Evolutionary conservation across 2,329 filamentous ascomycete genomes (phyloP), one percentile per base, ranked within the genome.

Genomic region (Niveomyces coronatus): DNA sequence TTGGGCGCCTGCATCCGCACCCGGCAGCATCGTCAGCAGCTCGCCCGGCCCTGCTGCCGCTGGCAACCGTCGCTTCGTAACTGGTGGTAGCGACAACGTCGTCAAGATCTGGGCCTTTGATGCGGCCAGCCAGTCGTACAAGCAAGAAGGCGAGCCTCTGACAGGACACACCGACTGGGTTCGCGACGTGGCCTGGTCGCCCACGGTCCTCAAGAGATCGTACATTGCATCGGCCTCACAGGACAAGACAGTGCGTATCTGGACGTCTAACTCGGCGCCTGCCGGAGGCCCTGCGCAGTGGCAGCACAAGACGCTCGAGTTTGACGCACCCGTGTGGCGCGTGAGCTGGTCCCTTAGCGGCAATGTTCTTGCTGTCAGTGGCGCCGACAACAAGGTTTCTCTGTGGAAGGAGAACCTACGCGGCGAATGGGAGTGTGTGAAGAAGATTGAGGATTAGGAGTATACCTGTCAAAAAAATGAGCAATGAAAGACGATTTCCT

Each of bases 351-450:
- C 87, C 52, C 69, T 96, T 56, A 94, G 86, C 60, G 91, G 91
- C 37, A 98, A 98, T 58, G 88, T 96, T 15, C 70, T 98, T 51
- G 91, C 91, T 9, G 86, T 95, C 45, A 91, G 84, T 56, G 86
- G 86, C 27, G 85, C 83, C 18, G 89, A 98, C 64, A 98, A 98
- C 70, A 88, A 93, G 66, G 88, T 98, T 40, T 93, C 82, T 38
- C 63, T 98, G 60, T 98, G 89, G 89, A 98, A 96, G 74, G 91
- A 98, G 74, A 94, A 94, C 58, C 68, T 98, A 51, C 84, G 83
- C 58, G 91, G 91, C 39, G 85, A 94, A 56, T 98, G 91, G 91
- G 88, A 96, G 64, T 85, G 84, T 53, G 85, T 96, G 48, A 95
- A 94, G 75, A 87, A 85, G 43, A 88, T 98, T 57, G 89, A 94